Percentiles rank a stretch among this genome's conserved stretches.
phyloP scores from a whole-genome alignment of 1,284 basidiomycete species.

The Ceratobasidium sp. region DNA sequence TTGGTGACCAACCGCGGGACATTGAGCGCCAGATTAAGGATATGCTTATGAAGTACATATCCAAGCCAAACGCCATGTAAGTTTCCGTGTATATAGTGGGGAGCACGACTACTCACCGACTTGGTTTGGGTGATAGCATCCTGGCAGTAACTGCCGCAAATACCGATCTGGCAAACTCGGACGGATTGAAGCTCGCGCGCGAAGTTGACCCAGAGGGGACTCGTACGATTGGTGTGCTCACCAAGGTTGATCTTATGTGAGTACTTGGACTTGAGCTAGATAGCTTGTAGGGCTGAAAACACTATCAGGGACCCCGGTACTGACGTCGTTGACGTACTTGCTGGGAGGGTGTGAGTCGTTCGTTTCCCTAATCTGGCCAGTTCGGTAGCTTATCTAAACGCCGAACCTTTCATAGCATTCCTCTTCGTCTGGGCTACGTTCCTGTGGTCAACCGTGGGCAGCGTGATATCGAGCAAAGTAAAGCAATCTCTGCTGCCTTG shows the following conservation, averaged over 20 bases:
- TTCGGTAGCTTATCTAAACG: constrained; percentile 13
- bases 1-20: constrained; percentile 97
- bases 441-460: constrained; percentile 96
- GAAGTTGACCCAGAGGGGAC: constrained; percentile 96
- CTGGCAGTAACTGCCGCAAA: constrained; percentile 97
- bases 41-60: constrained; percentile 96
- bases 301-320: constrained; percentile 87
- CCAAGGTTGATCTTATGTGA: constrained; percentile 97
- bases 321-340: constrained; percentile 98
- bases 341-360: constrained; percentile 73
- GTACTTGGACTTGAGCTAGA: constrained; percentile 53
- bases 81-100: not conserved
- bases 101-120: not conserved
- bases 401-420: constrained; percentile 66
- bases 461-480: constrained; percentile 91
- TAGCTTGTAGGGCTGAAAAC: not conserved
- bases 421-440: constrained; percentile 94
- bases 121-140: constrained; percentile 73
- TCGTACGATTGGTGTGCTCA: constrained; percentile 96
- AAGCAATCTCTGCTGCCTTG: constrained; percentile 84
- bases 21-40: constrained; percentile 98
- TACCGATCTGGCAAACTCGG: constrained; percentile 97
- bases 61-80: constrained; percentile 77
- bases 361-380: constrained; percentile 6
- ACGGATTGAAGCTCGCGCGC: constrained; percentile 94